Conservation (phyloP, 495 filamentous ascomycete species). For the Penicillium fimorum region DNA sequence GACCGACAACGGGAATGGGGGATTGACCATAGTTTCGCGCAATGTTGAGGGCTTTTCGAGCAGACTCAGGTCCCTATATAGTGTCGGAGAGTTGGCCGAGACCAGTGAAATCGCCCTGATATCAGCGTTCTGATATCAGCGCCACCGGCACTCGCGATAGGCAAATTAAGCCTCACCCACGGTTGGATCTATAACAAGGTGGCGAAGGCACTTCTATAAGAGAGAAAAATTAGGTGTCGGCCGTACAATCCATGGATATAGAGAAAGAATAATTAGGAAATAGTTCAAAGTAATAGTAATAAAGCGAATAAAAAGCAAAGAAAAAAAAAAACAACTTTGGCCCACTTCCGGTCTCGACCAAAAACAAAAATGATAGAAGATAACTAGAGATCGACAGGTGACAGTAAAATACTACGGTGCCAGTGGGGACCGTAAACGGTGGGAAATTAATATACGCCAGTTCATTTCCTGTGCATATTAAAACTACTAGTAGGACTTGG, state of each 20-base stretch:
- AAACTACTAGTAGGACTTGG: too few species aligned
- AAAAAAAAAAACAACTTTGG: neutral
- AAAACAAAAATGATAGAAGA: neutral
- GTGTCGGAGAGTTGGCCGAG: neutral
- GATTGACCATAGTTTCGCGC: constrained; percentile 6
- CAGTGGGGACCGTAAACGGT: neutral
- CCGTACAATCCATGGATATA: neutral
- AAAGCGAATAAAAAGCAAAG: neutral
- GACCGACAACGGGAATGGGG: constrained; percentile 34
- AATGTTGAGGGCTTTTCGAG: neutral
- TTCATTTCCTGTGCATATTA: too few species aligned
- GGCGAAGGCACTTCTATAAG: constrained; percentile 1
- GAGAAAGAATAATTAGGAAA: constrained; percentile 1
- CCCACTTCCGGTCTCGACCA: constrained; percentile 12
- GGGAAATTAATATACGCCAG: constrained; percentile 1
- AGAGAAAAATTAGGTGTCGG: neutral
- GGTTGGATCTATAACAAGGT: constrained; percentile 16
- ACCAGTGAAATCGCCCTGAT: constrained; percentile 8
- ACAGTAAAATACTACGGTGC: constrained; percentile 10
- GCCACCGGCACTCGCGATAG: constrained; percentile 20
- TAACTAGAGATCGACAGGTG: neutral
- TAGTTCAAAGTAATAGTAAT: neutral
- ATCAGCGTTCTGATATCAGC: constrained; percentile 19
- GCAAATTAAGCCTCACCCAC: constrained; percentile 17
- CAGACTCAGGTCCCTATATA: constrained; percentile 1